A percentile compares a stretch with the other conserved stretches of the same genome.
These are phyloP conservation scores for Larix sibirica DNA, from an alignment of 83 land plant genomes.

Conservation along the genomic window DNA sequence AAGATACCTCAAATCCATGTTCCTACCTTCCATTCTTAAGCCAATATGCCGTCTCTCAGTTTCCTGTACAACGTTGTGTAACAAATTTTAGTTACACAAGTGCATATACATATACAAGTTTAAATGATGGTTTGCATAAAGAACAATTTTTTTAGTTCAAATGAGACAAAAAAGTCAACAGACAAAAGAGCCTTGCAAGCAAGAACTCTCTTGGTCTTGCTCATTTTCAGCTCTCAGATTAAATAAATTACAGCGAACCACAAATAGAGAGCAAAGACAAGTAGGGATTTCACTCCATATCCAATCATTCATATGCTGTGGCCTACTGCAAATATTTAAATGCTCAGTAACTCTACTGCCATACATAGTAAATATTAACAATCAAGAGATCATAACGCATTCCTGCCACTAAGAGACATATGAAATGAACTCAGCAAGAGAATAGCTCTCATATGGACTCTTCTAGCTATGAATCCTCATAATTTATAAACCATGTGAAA, in stretches of 20 bases:
- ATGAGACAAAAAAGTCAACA: neutral
- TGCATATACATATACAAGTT: neutral
- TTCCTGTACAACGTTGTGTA: slow-evolving; percentile 2
- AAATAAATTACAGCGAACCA: neutral
- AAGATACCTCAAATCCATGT: slow-evolving; percentile 17
- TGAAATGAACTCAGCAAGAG: neutral
- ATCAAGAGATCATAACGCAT: neutral
- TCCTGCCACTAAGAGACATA: neutral
- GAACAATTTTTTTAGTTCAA: neutral
- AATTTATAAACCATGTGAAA: neutral
- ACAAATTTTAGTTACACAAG: neutral
- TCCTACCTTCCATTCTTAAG: slow-evolving; percentile 22
- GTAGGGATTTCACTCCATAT: neutral
- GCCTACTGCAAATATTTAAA: no score
- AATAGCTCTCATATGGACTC: neutral
- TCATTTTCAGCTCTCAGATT: neutral
- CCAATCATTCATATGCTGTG: no score
- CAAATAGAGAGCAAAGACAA: neutral
- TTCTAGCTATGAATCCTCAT: neutral
- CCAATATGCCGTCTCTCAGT: neutral
- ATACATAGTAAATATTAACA: no score
- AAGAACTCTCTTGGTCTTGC: neutral
- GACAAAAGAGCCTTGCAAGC: neutral
- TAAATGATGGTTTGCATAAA: neutral
- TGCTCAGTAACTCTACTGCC: no score